phyloP scores from a whole-genome alignment of 1,284 basidiomycete species.

The Chondrostereum purpureum region DNA sequence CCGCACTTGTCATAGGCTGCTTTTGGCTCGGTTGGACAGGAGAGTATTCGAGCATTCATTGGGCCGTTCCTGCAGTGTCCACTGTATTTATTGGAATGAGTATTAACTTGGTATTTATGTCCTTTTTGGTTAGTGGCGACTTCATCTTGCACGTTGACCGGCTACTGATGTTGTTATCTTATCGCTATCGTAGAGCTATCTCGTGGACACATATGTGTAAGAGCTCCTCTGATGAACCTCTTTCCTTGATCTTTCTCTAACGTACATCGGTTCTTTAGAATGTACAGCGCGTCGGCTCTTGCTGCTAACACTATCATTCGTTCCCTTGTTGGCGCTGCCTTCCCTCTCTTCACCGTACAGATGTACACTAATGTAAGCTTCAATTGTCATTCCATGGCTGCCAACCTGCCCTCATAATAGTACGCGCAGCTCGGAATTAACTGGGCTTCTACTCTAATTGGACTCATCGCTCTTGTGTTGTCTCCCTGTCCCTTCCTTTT shows the following conservation, averaged over 20 bases:
- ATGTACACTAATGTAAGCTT: conserved; percentile 10
- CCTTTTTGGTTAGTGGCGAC: conserved; percentile 48
- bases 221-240: conserved; percentile 14
- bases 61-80: conserved; percentile 52
- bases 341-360: conserved; percentile 50
- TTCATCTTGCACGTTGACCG: conserved; percentile 6
- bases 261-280: conserved; percentile 20
- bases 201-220: conserved; percentile 53
- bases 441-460: conserved; percentile 20
- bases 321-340: conserved; percentile 55
- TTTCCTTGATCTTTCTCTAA: conserved; percentile 3
- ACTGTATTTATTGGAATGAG: conserved; percentile 46
- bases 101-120: conserved; percentile 55
- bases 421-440: conserved; percentile 12
- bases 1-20: conserved; percentile 43
- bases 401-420: background rate
- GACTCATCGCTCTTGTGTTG: conserved; percentile 42
- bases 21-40: conserved; percentile 66
- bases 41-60: conserved; percentile 44
- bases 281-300: conserved; percentile 65
- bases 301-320: conserved; percentile 66
- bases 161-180: conserved; percentile 17
- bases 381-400: background rate
- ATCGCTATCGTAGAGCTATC: conserved; percentile 36
- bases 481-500: conserved; percentile 56